Evolutionary conservation across 1,139 yeast genomes (phyloP), one percentile per base, ranked within the genome.

Genomic region (Blastobotrys capitulatus): DNA sequence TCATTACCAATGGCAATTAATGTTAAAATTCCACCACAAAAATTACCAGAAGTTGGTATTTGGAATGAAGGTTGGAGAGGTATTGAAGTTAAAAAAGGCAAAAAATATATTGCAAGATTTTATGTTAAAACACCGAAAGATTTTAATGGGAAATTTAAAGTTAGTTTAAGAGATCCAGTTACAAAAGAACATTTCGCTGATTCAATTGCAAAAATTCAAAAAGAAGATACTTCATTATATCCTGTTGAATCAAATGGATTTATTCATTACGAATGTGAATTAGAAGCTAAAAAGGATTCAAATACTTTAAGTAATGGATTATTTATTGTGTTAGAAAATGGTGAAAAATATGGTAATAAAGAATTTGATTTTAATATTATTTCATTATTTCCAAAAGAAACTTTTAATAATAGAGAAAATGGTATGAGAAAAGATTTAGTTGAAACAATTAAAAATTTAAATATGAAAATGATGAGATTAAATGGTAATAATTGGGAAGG

Each of bases 401-500:
- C 37, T 19, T 47, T 34, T 41, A 43, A 43, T 20, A 44, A 44
- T 15, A 38, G 50, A 18, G 50, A 47, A 18, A 47, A 47, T 20
- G 50, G 50, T 12, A 19, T 47, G 18, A 38, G 50, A 9, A 22
- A 22, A 2, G 50, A 47, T 32, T 15, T 47, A 2, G 50, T 42
- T 3, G 44, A 47, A 18, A 26, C 26, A 15, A 27, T 47, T 15
- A 38, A 47, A 13, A 44, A 38, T 8, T 26, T 47, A 15, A 15
- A 36, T 16, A 34, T 40, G 20, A 47, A 31, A 16, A 43, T 40
- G 38, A 40, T 47, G 10, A 46, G 50, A 16, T 35, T 43, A 25
- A 46, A 43, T n/a, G 50, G 50, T 12, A 47, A 47, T 40, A 34
- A 39, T 6, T 26, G 43, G 19, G 50, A 47, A 31, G 47, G 47